Base-by-base conservation (phyloP, 1,284 basidiomycete species). In the Heterobasidion occidentale region DNA sequence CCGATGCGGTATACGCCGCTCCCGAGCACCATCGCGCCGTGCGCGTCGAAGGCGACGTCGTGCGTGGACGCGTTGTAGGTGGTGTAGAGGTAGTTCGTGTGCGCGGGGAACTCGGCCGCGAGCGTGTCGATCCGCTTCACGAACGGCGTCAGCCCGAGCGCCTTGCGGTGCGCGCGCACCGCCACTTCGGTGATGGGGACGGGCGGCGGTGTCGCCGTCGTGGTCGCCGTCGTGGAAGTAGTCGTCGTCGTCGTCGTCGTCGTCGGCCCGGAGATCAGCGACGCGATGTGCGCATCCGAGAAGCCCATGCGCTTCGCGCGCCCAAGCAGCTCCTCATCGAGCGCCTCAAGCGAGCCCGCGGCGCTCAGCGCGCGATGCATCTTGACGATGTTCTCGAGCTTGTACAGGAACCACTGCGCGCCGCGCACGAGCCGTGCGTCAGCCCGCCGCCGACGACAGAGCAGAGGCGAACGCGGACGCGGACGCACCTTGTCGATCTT, bases 81-180 rank as follows among this genome's bases (percentile, higher is more conserved):
- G 46, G 97, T 99, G 77, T 99, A 99, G 59, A 99, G 88, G 76
- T 99, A 99, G 79, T 99, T 99, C 67, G 97, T 99, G 74, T 97
- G 89, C 3, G 97, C 97, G 20, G 97, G 97, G 78, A 92, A 99
- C 74, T 99, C 97, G 61, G 97, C 97, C 36, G 96, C 97, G 59
- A 99, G 86, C 3, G 97, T 99, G 74, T 99, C 97, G 74, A 99
- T 99, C 61, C 95, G 92, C 77, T 99, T 99, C 70, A 99, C 97
- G 73, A 96, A 99, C 50, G 97, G 97, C 15, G 90, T 97, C 65
- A 99, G 84, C 53, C 88, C 85, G 59, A 91, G 77, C 4, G 85
- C 81, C 75, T 98, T 98, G 65, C 96, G 88, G 69, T 88, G 79
- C 1, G 84, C 81, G 59, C 97, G 93, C 48, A 97, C 90, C 44